phyloP scores from a whole-genome alignment of 1,284 basidiomycete species.

The Pascua guehoae region DNA sequence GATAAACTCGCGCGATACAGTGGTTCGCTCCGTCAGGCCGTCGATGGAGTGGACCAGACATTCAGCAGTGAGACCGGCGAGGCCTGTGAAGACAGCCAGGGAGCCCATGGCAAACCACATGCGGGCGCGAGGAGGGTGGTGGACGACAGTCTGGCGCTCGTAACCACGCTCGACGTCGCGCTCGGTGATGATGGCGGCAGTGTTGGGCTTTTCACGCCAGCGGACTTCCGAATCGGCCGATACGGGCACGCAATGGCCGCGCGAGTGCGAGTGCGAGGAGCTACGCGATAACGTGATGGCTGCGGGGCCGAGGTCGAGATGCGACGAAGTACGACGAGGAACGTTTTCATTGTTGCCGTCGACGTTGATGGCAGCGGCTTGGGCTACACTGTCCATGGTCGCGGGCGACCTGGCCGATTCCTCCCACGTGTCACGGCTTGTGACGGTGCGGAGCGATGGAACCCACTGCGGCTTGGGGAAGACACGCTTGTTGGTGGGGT shows the following conservation, averaged over 20 bases:
- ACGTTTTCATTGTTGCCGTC: conserved; percentile 1
- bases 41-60: conserved; percentile 76
- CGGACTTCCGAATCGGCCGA: background rate
- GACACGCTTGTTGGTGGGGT: conserved; percentile 37
- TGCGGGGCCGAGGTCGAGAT: background rate
- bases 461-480: conserved; percentile 48
- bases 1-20: conserved; percentile 65
- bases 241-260: background rate
- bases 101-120: conserved; percentile 44
- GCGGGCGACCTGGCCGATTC: background rate
- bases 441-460: conserved; percentile 25
- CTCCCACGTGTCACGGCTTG: conserved; percentile 6
- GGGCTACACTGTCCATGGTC: background rate
- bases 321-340: background rate
- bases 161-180: conserved; percentile 12
- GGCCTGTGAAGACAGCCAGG: conserved; percentile 39
- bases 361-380: conserved; percentile 1
- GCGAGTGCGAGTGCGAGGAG: background rate
- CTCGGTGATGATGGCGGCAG: background rate
- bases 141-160: conserved; percentile 9
- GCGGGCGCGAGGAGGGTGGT: conserved; percentile 51
- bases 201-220: conserved; percentile 1
- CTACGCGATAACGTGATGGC: background rate
- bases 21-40: conserved; percentile 54
- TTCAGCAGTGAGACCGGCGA: conserved; percentile 70